Evolutionary conservation across 1,284 basidiomycete species (phyloP), one percentile per base, ranked within the genome.

Genomic region (Puccinia coronata): DNA sequence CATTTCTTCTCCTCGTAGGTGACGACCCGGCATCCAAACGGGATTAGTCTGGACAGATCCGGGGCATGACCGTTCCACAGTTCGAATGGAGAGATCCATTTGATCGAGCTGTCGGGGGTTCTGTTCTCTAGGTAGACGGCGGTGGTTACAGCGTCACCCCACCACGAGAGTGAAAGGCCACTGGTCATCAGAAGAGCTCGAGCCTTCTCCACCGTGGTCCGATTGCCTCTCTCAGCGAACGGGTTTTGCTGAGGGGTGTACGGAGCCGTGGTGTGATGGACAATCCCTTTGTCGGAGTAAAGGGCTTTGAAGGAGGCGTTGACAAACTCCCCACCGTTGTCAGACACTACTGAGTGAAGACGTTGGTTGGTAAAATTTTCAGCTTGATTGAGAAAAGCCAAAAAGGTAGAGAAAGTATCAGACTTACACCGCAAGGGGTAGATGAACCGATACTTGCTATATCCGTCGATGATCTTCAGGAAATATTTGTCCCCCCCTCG

Each of bases 121-220:
- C 25, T 1, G 47, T 78, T 78, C 53, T 67, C 43, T 9, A 78
- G 47, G 25, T 69, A 78, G 8, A 49, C 63, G 0, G 47, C 11
- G 0, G 76, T 78, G 1, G 61, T 14, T 0, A 78, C 47, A 16
- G 76, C 63, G 2, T 78, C 76, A 6, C 76, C 76, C 76, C 61
- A 78, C 41, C 43, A 65, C 1, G 1, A 6, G 18, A 47, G 55
- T 1, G 57, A n/a, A 0, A 78, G 14, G 16, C 49, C 31, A 3
- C n/a, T 14, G 4, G 63, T 51, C 0, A 39, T 12, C 1, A 78
- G 47, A 12, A 78, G 36, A 28, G 28, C 18, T 5, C 63, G 20
- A 28, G 76, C 43, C 28, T 57, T 47, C 47, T 70, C 47, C 16
- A 61, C 41, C 0, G 63, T 67, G 0, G 61, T 78, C 8, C 47